Evolutionary conservation across 495 filamentous ascomycete species (phyloP).

Genomic region (Neurospora hispaniola): DNA sequence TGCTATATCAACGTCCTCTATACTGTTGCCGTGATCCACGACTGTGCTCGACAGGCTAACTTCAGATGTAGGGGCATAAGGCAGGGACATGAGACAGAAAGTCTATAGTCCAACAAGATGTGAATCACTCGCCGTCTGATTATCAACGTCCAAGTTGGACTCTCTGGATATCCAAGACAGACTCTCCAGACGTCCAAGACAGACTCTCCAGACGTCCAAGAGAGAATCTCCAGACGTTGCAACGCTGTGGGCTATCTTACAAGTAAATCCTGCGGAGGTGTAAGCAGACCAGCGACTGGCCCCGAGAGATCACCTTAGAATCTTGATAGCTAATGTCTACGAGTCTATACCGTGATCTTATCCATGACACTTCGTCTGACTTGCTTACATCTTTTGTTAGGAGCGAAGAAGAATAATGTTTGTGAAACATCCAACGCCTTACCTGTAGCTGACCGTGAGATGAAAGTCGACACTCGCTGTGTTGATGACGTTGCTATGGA

Average conservation of each 20-base stretch:
- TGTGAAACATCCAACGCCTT: neutral
- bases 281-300: neutral
- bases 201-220: neutral
- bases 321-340: neutral
- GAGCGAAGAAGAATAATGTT: neutral
- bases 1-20: neutral
- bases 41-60: neutral
- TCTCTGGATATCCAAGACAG: neutral
- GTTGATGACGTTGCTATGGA: neutral
- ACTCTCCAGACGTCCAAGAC: too few species aligned
- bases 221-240: neutral
- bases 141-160: neutral
- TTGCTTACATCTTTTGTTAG: neutral
- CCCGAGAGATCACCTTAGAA: neutral
- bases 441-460: neutral
- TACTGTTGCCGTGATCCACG: neutral
- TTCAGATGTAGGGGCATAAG: neutral
- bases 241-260: neutral
- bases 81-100: neutral
- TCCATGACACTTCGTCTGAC: neutral
- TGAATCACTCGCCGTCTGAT: neutral
- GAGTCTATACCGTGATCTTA: neutral
- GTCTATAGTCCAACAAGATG: neutral
- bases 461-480: neutral
- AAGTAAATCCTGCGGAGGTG: neutral